Base-by-base conservation (phyloP, 306 rosid genomes). In the Psophocarpus tetragonolobus region DNA sequence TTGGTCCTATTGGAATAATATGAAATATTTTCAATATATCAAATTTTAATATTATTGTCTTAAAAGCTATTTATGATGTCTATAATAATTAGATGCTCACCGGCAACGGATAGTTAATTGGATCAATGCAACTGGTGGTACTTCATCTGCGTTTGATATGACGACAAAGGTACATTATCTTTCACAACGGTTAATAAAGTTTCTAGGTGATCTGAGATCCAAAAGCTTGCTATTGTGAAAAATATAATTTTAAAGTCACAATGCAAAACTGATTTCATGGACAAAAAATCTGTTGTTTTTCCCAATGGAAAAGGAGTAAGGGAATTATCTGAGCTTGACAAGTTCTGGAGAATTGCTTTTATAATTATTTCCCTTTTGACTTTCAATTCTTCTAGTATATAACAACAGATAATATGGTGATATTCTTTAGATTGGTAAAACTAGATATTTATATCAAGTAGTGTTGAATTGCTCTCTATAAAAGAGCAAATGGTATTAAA, bases 91-190 rank as follows among this genome's bases (percentile, higher is more conserved):
- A 91, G 97, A 91, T 89, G 82, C 85, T 80, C 97, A 91, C 68
- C 87, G 97, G 68, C 97, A 91, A 42, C 85, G 97, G 70, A 91
- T 89, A 45, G 74, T 91, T 13, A 76, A 91, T 74, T 91, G 97
- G 97, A 89, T 91, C 88, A 89, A 89, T 70, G 97, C 94, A 42
- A 85, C 94, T 6, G 91, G 87, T 11, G 92, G 94, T 3, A 83
- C 91, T 82, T 87, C 97, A 35, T 85, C 91, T 4, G 97, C 94
- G 69, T 91, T 91, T 80, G 97, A 91, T 82, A 87, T 91, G 63
- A 91, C 97, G 6, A 89, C 94, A 69, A 91, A 91, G 94, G 94
- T 85, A 87, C 68, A 67, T 60, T 80, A 53, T 64, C 20, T 68
- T 80, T 14, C 50, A 36, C 18, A 38, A 8, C 14, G 36, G 30